Conservation (phyloP, 169 alveolate genomes). For the Plasmodium malariae region DNA sequence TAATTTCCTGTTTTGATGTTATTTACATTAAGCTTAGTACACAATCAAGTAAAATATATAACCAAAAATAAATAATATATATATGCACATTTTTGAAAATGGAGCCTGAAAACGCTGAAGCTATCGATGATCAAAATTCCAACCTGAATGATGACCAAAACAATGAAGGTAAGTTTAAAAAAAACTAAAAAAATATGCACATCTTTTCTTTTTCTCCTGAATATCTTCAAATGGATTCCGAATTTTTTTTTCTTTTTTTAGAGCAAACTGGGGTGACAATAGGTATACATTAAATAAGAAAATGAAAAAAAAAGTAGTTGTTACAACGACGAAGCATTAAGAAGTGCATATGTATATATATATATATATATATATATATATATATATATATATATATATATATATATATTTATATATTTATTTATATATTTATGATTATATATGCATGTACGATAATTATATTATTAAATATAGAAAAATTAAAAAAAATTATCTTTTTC, state of each 20-base stretch:
- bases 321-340: not conserved
- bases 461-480: too few relatives aligned
- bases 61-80: not conserved
- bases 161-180: constrained; percentile 34
- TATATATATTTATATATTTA: not conserved
- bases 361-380: not conserved
- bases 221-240: not conserved
- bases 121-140: constrained; percentile 7
- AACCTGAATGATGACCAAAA: not conserved
- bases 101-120: constrained; percentile 47
- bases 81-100: constrained; percentile 9
- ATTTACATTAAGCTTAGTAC: not conserved
- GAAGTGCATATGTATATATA: not conserved
- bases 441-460: too few relatives aligned
- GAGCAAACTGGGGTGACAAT: constrained; percentile 23
- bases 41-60: not conserved
- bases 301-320: constrained; percentile 8
- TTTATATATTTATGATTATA: too few relatives aligned
- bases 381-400: not conserved
- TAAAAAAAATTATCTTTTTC: constrained; percentile 1
- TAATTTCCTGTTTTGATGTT: not conserved
- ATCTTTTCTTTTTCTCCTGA: not conserved
- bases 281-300: constrained; percentile 19
- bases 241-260: constrained; percentile 13
- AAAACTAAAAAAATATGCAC: not conserved